These are phyloP conservation scores for Xerocomellus chrysenteron DNA, from an alignment of 768 basidiomycete species.

Conservation along the genomic window DNA sequence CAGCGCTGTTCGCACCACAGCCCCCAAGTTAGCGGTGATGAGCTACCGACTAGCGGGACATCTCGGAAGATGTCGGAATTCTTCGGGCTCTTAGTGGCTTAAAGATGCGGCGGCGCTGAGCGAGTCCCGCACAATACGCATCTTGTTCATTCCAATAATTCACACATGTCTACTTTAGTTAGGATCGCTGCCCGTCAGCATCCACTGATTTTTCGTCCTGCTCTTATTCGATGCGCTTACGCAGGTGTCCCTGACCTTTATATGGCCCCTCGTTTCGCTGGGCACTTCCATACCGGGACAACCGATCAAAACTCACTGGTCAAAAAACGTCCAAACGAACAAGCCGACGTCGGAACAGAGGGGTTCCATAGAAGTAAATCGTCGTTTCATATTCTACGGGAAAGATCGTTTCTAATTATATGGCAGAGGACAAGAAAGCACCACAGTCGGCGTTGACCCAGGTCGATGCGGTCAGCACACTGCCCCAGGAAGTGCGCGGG, in stretches of 20 bases:
- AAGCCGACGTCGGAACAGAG: conserved; percentile 31
- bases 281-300: conserved; percentile 26
- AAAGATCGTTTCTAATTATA: background rate
- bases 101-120: conserved; percentile 13
- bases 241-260: conserved; percentile 1
- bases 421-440: conserved; percentile 28
- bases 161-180: conserved; percentile 17
- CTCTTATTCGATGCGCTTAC: conserved; percentile 7
- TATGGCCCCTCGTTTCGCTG: conserved; percentile 1
- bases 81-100: conserved; percentile 21
- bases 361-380: conserved; percentile 35
- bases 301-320: conserved; percentile 22
- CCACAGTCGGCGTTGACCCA: conserved; percentile 16
- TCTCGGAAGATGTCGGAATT: conserved; percentile 25
- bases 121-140: background rate
- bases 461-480: conserved; percentile 49
- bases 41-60: conserved; percentile 11
- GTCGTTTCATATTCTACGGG: background rate
- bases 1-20: background rate
- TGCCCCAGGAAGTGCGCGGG: conserved; percentile 57
- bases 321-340: conserved; percentile 24
- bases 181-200: conserved; percentile 10
- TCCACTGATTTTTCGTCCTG: conserved; percentile 9
- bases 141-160: background rate
- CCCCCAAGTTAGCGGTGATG: background rate